Base-by-base conservation (phyloP, 1,139 yeast species). In the Hanseniaspora gamundiae region DNA sequence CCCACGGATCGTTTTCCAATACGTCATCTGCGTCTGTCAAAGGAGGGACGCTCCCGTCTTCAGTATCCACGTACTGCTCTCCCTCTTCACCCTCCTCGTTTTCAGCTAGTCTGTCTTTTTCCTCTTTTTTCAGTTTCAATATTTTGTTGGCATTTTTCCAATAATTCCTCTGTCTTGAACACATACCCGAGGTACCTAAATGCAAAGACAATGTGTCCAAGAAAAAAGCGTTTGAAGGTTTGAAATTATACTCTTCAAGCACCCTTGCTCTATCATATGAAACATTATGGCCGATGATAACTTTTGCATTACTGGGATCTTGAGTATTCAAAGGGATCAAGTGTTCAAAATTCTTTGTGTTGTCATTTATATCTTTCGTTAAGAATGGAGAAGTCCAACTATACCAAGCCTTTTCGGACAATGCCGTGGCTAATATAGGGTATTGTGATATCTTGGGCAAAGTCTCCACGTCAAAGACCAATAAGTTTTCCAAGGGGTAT, bases 121-220 rank as follows among this genome's bases (percentile, higher is more conserved):
- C 53, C 48, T 43, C 52, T 48, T 50, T 56, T 50, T 49, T 45
- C 36, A 36, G 16, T 13, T 41, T 29, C 26, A 38, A 14, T 21
- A 51, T 57, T 52, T 75, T 77, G 47, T 70, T 73, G 56, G 74
- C 78, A 50, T 77, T 78, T 56, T 76, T 65, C 87, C 93, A 93
- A 9, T 36, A 36, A 0, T 88, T 82, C 48, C 97, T 66, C 58
- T 93, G 98, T 52, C 86, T 78, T 1, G 97, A 84, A 58, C 96
- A 85, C 73, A 93, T 81, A 0, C 99, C 99, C 43, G 84, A 79
- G 1, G 79, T 78, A 0, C 97, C 94, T 33, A 88, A 79, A 63
- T 93, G 98, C 21, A 93, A 66, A 1, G 97, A 80, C 91, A 91
- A 83, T 1, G 95, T 91, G 60, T 93, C 99, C 46, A 93, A 52